phyloP scores from a whole-genome alignment of 164 flowering plant species.

The Euptelea pleiosperma region DNA sequence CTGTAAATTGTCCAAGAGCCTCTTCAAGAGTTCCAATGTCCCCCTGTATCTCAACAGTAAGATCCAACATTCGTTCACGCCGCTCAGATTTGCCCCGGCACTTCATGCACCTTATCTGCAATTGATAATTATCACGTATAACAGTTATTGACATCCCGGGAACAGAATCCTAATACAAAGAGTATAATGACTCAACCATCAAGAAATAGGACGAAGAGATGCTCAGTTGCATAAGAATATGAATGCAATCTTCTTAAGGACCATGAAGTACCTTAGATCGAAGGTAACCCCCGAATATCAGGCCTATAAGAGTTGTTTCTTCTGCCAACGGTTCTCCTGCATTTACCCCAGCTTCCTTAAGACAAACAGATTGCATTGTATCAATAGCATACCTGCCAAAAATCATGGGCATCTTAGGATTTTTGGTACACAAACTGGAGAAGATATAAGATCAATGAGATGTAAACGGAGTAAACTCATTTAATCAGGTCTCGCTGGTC shows the following conservation, averaged over 20 bases:
- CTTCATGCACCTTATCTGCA: slow-evolving; percentile 81
- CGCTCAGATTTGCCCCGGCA: slow-evolving; percentile 73
- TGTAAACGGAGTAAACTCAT: not conserved
- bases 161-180: not conserved
- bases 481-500: slow-evolving; percentile 5
- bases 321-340: slow-evolving; percentile 38
- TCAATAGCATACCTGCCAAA: slow-evolving; percentile 74
- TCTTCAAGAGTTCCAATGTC: slow-evolving; percentile 77
- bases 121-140: slow-evolving; percentile 5
- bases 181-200: too few relatives aligned
- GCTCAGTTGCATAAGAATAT: not conserved
- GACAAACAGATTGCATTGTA: slow-evolving; percentile 76
- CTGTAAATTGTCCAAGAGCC: slow-evolving; percentile 68
- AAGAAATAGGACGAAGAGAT: not conserved
- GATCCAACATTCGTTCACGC: slow-evolving; percentile 89
- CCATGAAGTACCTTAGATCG: slow-evolving; percentile 68
- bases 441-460: not conserved
- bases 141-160: not conserved
- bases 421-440: too few relatives aligned
- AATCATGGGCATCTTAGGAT: too few relatives aligned
- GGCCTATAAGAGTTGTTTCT: slow-evolving; percentile 73
- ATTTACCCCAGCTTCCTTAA: slow-evolving; percentile 55
- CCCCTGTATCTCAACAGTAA: slow-evolving; percentile 88
- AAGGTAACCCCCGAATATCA: slow-evolving; percentile 93
- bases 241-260: not conserved